Evolutionary conservation across 129 eudicot species (phyloP).

Genomic region (Flaveria bidentis): DNA sequence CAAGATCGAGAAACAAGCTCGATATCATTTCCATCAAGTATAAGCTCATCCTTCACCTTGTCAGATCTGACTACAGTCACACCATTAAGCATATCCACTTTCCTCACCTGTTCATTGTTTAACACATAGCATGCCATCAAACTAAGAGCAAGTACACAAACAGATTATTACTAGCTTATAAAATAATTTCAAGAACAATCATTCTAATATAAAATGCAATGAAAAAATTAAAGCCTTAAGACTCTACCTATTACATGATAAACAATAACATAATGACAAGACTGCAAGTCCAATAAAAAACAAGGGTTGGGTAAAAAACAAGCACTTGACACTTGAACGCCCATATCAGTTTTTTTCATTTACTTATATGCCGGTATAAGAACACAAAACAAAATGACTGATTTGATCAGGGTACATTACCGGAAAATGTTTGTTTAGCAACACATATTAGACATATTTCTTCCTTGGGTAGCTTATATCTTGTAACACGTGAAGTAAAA

Average conservation of each 20-base stretch:
- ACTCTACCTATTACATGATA: too few relatives aligned
- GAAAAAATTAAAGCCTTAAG: too few relatives aligned
- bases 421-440: too few relatives aligned
- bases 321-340: too few relatives aligned
- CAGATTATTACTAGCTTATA: neutral
- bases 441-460: neutral
- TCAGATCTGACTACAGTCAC: conserved; percentile 76
- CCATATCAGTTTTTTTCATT: too few relatives aligned
- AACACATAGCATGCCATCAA: neutral
- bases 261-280: neutral
- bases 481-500: neutral
- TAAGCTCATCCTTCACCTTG: conserved; percentile 87
- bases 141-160: neutral
- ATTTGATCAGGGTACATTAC: too few relatives aligned
- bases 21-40: conserved; percentile 86
- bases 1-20: conserved; percentile 90
- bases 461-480: neutral
- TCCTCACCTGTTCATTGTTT: conserved; percentile 60
- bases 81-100: conserved; percentile 90
- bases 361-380: too few relatives aligned
- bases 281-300: neutral
- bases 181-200: neutral
- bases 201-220: neutral
- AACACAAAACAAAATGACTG: too few relatives aligned
- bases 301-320: too few relatives aligned